Conservation (phyloP, 2,329 filamentous ascomycete species). For the Albophoma yamanashiensis region DNA sequence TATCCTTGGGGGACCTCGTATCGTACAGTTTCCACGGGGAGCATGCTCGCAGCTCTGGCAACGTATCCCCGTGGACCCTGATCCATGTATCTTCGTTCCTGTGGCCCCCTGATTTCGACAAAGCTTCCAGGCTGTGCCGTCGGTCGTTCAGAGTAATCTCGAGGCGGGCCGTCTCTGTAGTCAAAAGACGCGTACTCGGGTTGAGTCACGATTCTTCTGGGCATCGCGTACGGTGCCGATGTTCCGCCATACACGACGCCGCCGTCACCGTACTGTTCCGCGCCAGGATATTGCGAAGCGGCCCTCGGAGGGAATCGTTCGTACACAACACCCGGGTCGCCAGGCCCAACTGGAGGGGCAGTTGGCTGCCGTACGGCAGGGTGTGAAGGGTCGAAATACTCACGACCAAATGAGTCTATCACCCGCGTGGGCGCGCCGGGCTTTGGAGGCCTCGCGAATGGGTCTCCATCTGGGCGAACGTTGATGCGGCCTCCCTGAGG, state of each 20-base stretch:
- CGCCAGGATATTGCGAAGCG: slow-evolving; percentile 35
- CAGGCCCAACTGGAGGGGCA: slow-evolving; percentile 31
- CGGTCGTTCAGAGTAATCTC: slow-evolving; percentile 46
- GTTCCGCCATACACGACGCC: slow-evolving; percentile 36
- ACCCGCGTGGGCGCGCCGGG: slow-evolving; percentile 57
- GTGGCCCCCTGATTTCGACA: slow-evolving; percentile 32
- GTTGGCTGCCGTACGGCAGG: slow-evolving; percentile 39
- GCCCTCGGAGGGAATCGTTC: slow-evolving; percentile 49
- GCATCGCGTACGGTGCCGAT: slow-evolving; percentile 38
- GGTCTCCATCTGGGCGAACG: slow-evolving; percentile 36
- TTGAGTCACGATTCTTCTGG: slow-evolving; percentile 50
- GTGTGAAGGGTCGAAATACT: slow-evolving; percentile 53
- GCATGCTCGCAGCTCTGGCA: slow-evolving; percentile 45
- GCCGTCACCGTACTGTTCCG: slow-evolving; percentile 38
- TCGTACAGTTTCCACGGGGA: slow-evolving; percentile 36
- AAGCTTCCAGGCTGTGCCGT: slow-evolving; percentile 33
- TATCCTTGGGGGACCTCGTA: slow-evolving; percentile 32
- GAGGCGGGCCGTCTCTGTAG: slow-evolving; percentile 42
- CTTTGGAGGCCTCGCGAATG: slow-evolving; percentile 39
- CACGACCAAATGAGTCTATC: slow-evolving; percentile 72
- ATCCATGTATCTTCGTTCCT: slow-evolving; percentile 30
- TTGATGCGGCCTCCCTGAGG: slow-evolving; percentile 33
- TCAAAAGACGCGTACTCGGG: slow-evolving; percentile 44
- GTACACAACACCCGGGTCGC: slow-evolving; percentile 50
- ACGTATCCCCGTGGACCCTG: slow-evolving; percentile 42